These are phyloP conservation scores for Oemleria cerasiformis DNA, from an alignment of 306 rosid genomes.

Conservation along the genomic window DNA sequence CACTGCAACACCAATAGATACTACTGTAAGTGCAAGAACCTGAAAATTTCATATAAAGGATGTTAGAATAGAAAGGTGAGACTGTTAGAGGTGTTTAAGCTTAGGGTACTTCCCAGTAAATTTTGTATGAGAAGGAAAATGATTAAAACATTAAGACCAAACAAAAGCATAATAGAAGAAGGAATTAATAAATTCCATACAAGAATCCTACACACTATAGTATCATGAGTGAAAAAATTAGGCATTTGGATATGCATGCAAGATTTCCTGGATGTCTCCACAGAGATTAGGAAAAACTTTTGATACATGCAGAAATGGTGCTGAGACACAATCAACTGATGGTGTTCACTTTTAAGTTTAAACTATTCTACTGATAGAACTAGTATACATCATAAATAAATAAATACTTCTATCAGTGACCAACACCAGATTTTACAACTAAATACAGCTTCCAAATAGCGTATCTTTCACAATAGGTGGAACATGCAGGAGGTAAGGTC, in stretches of 20 bases:
- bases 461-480: neutral
- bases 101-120: neutral
- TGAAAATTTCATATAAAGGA: conserved; percentile 33
- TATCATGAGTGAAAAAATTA: neutral
- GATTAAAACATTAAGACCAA: neutral
- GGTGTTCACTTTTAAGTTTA: neutral
- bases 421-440: neutral
- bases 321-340: neutral
- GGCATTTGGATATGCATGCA: neutral
- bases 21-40: conserved; percentile 66
- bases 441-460: neutral
- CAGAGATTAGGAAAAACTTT: neutral
- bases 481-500: neutral
- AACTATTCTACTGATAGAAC: neutral
- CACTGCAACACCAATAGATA: conserved; percentile 77
- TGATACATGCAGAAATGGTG: conserved; percentile 1
- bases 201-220: neutral
- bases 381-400: neutral
- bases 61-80: neutral
- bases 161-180: neutral
- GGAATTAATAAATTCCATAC: neutral
- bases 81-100: neutral
- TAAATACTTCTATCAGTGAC: neutral
- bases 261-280: neutral
- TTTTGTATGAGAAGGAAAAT: neutral